Conservation (phyloP, 768 basidiomycete genomes). For the Clathrus columnatus region DNA sequence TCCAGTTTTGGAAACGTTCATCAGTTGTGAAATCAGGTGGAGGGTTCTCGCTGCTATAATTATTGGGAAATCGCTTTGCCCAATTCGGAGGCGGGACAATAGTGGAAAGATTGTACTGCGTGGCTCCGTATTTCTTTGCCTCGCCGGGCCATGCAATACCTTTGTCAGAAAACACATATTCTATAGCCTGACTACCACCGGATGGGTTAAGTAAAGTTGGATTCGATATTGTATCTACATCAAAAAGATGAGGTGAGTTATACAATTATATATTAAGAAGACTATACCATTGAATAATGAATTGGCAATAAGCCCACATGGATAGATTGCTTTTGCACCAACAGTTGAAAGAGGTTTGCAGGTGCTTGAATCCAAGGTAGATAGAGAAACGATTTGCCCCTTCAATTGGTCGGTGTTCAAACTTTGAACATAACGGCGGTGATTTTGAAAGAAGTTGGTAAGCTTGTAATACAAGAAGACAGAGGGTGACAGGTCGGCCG, state of each 20-base stretch:
- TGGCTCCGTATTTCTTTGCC: slow-evolving; percentile 74
- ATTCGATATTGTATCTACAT: slow-evolving; percentile 67
- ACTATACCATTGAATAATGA: slow-evolving; percentile 85
- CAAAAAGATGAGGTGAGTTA: background rate
- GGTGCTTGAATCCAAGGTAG: slow-evolving; percentile 54
- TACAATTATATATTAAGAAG: background rate
- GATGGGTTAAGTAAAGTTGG: slow-evolving; percentile 50
- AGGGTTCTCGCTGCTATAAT: slow-evolving; percentile 54
- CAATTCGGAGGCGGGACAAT: slow-evolving; percentile 95
- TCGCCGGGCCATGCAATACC: slow-evolving; percentile 98
- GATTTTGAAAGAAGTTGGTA: slow-evolving; percentile 97
- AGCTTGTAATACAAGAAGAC: slow-evolving; percentile 96
- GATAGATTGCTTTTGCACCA: slow-evolving; percentile 63
- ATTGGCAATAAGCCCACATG: slow-evolving; percentile 96
- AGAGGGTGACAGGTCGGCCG: slow-evolving; percentile 59
- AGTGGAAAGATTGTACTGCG: slow-evolving; percentile 53
- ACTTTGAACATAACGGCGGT: slow-evolving; percentile 94
- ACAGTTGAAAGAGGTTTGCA: slow-evolving; percentile 71
- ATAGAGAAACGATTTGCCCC: slow-evolving; percentile 49
- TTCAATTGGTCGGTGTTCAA: slow-evolving; percentile 76
- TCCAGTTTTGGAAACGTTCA: slow-evolving; percentile 99
- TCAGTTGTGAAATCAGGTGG: slow-evolving; percentile 68
- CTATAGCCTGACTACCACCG: slow-evolving; percentile 29
- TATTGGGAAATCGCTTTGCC: slow-evolving; percentile 59
- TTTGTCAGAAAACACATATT: slow-evolving; percentile 64